phyloP scores from a whole-genome alignment of 805 yeast genomes.

The Yarrowia keelungensis region DNA sequence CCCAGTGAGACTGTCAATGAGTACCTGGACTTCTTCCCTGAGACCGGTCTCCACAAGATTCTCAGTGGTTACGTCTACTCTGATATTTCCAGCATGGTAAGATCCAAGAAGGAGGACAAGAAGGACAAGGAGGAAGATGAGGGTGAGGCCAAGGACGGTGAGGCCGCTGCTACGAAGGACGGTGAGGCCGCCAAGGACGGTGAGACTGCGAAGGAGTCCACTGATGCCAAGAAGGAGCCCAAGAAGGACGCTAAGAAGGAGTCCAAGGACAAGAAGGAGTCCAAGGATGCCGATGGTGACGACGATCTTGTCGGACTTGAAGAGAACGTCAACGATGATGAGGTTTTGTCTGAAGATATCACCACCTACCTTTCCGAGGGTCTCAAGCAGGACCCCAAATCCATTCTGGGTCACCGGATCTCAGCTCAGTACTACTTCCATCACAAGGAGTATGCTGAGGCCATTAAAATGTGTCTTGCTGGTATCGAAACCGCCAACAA shows the following conservation, averaged over 20 bases:
- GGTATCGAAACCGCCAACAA: constrained; percentile 60
- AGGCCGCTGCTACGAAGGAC: too few relatives aligned
- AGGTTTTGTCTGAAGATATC: constrained; percentile 50
- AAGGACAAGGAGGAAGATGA: constrained; percentile 44
- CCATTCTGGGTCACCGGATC: constrained; percentile 71
- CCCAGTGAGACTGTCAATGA: constrained; percentile 57
- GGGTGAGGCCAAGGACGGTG: constrained; percentile 33
- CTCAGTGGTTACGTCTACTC: constrained; percentile 70
- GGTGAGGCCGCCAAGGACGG: neutral
- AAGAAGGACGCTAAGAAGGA: constrained; percentile 34
- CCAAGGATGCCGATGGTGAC: constrained; percentile 37
- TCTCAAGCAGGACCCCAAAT: constrained; percentile 50
- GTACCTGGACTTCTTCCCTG: constrained; percentile 64
- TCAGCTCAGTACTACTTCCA: constrained; percentile 66
- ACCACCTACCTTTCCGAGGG: constrained; percentile 61
- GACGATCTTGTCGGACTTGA: constrained; percentile 44
- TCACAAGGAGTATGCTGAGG: constrained; percentile 67
- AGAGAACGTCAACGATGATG: constrained; percentile 51
- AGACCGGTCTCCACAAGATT: constrained; percentile 66
- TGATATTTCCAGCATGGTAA: constrained; percentile 66
- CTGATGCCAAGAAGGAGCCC: constrained; percentile 26
- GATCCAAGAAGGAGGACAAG: constrained; percentile 40
- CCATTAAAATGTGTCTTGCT: constrained; percentile 63
- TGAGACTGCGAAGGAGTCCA: constrained; percentile 45
- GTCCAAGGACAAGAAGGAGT: constrained; percentile 14